Evolutionary conservation across 2,329 filamentous ascomycete species (phyloP), one percentile per base, ranked within the genome.

Genomic region (Parafenestella ontariensis): DNA sequence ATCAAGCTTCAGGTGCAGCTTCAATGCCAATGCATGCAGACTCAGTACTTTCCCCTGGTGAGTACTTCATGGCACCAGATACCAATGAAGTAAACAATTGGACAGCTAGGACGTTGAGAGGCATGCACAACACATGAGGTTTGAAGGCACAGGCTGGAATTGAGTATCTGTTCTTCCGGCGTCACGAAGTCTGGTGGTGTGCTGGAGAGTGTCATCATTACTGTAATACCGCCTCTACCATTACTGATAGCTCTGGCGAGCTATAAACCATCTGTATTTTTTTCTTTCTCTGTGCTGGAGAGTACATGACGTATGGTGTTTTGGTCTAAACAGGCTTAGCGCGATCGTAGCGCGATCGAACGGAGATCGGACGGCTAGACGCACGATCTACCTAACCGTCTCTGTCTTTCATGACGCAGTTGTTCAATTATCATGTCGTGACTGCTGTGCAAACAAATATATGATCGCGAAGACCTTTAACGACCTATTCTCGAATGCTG

Each of bases 331-430:
- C 31, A 41, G 10, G 41, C 13, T 41, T 53, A 48, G 49, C 36
- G 46, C 53, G 46, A 49, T 49, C 54, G 54, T n/a, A n/a, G n/a
- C n/a, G n/a, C n/a, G n/a, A n/a, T n/a, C n/a, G n/a, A n/a, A n/a
- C n/a, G n/a, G n/a, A n/a, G n/a, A n/a, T n/a, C n/a, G n/a, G n/a
- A n/a, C n/a, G n/a, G n/a, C n/a, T n/a, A n/a, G 26, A 39, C 33
- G 46, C 52, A 20, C 56, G 53, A 51, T 54, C 54, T 45, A 36
- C 55, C 56, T 68, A 69, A 59, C 67, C 60, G 41, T 56, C 52
- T 70, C 65, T 46, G 62, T 60, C 46, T 48, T 57, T 69, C 64
- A 72, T 73, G 69, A 73, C 70, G 70, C 69, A 71, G 59, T 64
- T 55, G 34, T 64, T 66, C 48, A 44, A 42, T 34, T 55, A 47